These are phyloP conservation scores for Colletotrichum trifolii DNA, from an alignment of 2,329 filamentous ascomycete genomes.

Conservation along the genomic window DNA sequence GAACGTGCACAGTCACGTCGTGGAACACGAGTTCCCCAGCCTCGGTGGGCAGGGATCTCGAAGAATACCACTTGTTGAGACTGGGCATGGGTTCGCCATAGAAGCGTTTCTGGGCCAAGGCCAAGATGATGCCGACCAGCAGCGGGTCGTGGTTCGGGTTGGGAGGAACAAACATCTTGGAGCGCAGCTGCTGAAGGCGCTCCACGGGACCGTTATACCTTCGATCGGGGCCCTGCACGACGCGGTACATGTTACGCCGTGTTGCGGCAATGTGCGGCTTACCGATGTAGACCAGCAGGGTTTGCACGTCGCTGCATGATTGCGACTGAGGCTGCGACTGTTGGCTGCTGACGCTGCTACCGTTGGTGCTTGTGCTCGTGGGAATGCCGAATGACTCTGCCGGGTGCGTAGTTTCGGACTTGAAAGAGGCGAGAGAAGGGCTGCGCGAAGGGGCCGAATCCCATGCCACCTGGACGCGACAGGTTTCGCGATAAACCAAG, in stretches of 20 bases:
- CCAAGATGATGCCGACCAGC: slow-evolving; percentile 62
- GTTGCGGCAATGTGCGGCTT: slow-evolving; percentile 58
- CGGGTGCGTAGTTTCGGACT: slow-evolving; percentile 50
- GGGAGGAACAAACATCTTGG: slow-evolving; percentile 58
- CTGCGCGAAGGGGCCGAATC: slow-evolving; percentile 44
- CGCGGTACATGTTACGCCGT: slow-evolving; percentile 59
- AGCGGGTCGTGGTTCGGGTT: slow-evolving; percentile 64
- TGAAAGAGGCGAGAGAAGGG: slow-evolving; percentile 43
- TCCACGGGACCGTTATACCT: slow-evolving; percentile 59
- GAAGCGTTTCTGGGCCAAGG: slow-evolving; percentile 67
- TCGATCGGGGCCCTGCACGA: slow-evolving; percentile 52
- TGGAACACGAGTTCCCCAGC: slow-evolving; percentile 49
- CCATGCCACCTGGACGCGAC: slow-evolving; percentile 64
- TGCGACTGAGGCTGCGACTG: background rate
- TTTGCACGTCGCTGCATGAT: slow-evolving; percentile 30
- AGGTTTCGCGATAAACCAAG: slow-evolving; percentile 55
- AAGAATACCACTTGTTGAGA: slow-evolving; percentile 26
- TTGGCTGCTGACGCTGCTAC: slow-evolving; percentile 12
- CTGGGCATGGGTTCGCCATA: slow-evolving; percentile 48
- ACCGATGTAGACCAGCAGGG: slow-evolving; percentile 60
- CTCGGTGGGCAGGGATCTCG: slow-evolving; percentile 15
- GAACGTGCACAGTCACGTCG: slow-evolving; percentile 61
- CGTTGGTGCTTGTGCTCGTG: slow-evolving; percentile 1
- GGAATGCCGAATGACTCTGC: slow-evolving; percentile 44
- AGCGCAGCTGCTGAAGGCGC: slow-evolving; percentile 58